Conservation (phyloP, 805 yeast genomes). For the Nakazawaea ishiwadae region DNA sequence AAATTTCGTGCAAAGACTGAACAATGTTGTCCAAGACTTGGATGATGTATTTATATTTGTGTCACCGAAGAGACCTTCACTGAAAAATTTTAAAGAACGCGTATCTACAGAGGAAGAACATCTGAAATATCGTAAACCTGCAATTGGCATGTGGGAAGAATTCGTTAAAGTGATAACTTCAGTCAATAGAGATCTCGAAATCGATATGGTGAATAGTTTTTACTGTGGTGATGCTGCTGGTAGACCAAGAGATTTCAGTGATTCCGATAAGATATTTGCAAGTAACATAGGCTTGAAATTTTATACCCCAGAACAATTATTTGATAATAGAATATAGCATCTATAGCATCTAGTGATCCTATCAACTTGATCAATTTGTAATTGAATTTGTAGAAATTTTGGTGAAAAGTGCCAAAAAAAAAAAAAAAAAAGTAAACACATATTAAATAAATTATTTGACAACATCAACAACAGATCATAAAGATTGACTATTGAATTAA, state of each 20-base stretch:
- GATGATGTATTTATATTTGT: slow-evolving; percentile 50
- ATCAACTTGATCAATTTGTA: too few relatives aligned
- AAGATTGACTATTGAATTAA: neutral
- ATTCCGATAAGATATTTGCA: slow-evolving; percentile 74
- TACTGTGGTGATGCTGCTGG: slow-evolving; percentile 99
- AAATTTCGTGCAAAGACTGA: slow-evolving; percentile 38
- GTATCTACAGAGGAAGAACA: slow-evolving; percentile 30
- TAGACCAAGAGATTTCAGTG: slow-evolving; percentile 70
- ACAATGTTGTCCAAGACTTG: slow-evolving; percentile 29
- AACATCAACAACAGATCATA: neutral
- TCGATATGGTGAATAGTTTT: slow-evolving; percentile 43
- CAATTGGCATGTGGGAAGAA: slow-evolving; percentile 69
- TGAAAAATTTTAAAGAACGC: slow-evolving; percentile 9
- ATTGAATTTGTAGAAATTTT: too few relatives aligned
- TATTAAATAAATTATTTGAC: neutral
- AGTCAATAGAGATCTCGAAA: slow-evolving; percentile 13
- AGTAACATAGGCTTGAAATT: slow-evolving; percentile 47
- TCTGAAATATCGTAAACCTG: slow-evolving; percentile 62
- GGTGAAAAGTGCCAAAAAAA: neutral
- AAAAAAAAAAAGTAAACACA: neutral
- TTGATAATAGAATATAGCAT: too few relatives aligned
- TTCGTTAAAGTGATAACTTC: slow-evolving; percentile 35
- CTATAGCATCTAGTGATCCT: too few relatives aligned
- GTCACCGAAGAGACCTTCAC: slow-evolving; percentile 48
- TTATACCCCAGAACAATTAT: slow-evolving; percentile 67